A percentile compares a stretch with the other conserved stretches of the same genome.
These are phyloP conservation scores for Nepenthes mirabilis DNA, from an alignment of 148 eudicot species.

Conservation along the genomic window DNA sequence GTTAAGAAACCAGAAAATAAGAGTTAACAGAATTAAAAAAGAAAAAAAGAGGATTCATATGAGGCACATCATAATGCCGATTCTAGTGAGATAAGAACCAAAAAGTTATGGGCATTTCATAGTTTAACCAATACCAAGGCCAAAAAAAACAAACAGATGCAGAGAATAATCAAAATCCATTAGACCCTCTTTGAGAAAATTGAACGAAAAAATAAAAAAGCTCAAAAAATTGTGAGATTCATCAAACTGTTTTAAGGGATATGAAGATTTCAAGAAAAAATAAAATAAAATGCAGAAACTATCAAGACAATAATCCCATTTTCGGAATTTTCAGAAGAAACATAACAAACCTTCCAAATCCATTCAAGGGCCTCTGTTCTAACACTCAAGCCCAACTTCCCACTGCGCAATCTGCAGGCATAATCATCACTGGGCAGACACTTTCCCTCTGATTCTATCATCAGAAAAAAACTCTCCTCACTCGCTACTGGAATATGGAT, in stretches of 20 bases:
- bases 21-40: not conserved
- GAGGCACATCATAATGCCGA: not conserved
- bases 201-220: no score
- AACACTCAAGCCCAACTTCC: constrained; percentile 36
- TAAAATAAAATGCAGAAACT: not conserved
- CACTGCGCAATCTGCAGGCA: constrained; percentile 47
- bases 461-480: constrained; percentile 36
- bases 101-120: no score
- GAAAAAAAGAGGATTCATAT: not conserved
- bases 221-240: no score
- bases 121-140: no score
- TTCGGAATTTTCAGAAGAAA: not conserved
- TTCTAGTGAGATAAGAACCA: no score
- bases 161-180: no score
- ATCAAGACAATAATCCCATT: not conserved
- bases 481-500: constrained; percentile 20
- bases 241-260: no score
- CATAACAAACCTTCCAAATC: constrained; percentile 66
- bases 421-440: constrained; percentile 53
- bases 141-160: no score
- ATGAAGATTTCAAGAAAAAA: not conserved
- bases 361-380: constrained; percentile 67
- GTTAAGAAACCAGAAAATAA: not conserved
- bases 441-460: constrained; percentile 45
- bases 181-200: no score